Evolutionary conservation across 2,329 filamentous ascomycete genomes (phyloP), one percentile per base, ranked within the genome.

Genomic region (Fusarium sp.): DNA sequence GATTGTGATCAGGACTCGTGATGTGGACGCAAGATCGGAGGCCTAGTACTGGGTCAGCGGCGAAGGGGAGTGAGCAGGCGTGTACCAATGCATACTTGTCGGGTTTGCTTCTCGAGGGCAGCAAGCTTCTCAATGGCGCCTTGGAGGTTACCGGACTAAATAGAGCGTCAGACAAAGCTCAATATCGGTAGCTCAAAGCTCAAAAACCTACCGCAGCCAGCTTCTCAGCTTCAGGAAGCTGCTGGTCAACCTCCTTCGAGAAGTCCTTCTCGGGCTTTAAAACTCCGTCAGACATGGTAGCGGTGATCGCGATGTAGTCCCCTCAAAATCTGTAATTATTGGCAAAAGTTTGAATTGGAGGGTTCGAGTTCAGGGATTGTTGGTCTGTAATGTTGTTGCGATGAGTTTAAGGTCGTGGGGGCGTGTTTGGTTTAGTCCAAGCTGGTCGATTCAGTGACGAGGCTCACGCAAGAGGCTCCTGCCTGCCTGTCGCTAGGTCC

Each of bases 261-360:
- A 94, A 98, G 91, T 99, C 96, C 92, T 97, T 98, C 88, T 99
- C 96, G 81, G 96, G 94, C 90, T 97, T 97, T 84, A 96, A 85
- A 80, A 89, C 85, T 84, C 91, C 91, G 85, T 95, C 93, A 80
- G 95, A 93, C 95, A 97, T 97, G 82, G 62, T 81, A 77, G 54
- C 40, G 67, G 47, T 60, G 38, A 43, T 47, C 37, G 44, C 40
- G 53, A 52, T 50, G 38, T 72, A 49, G 60, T 57, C 69, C 67
- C 28, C 59, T 63, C 44, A 35, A 47, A 25, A 60, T 49, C 13
- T 33, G 53, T 46, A 18, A 37, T 30, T 37, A 16, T 47, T 23
- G 37, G 19, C 25, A 37, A 16, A 52, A 12, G 30, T 23, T n/a
- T 42, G 42, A 40, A 53, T 42, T 43, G 53, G 49, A 32, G 23